Evolutionary conservation across 2,329 filamentous ascomycete species (phyloP).

Genomic region (Diatrype stigma): DNA sequence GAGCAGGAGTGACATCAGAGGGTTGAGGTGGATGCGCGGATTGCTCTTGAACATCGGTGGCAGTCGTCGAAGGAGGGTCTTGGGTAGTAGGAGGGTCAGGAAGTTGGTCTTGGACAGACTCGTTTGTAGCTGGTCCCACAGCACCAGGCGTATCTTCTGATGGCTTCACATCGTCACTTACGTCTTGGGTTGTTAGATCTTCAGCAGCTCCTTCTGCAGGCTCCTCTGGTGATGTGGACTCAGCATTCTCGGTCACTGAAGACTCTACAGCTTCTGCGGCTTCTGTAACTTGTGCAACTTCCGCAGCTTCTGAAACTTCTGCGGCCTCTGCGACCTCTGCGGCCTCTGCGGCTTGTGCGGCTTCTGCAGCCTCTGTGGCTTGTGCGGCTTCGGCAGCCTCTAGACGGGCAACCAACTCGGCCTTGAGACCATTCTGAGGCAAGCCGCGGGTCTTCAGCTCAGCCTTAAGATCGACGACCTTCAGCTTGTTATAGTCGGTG

Average conservation of each 20-base stretch:
- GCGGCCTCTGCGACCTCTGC: neutral
- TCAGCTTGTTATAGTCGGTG: conserved; percentile 55
- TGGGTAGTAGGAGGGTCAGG: conserved; percentile 16
- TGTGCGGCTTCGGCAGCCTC: conserved; percentile 29
- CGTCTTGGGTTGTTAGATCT: neutral
- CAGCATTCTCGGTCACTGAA: conserved; percentile 4
- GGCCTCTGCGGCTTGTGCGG: conserved; percentile 5
- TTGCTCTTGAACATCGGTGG: conserved; percentile 9
- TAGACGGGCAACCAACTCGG: conserved; percentile 66
- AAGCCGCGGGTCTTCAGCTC: conserved; percentile 72
- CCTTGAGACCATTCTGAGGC: conserved; percentile 64
- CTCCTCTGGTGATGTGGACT: conserved; percentile 5
- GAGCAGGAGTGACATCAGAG: conserved; percentile 19
- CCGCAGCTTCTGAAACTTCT: conserved; percentile 4
- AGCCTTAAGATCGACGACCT: conserved; percentile 70
- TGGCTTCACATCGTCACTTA: neutral
- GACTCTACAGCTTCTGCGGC: conserved; percentile 5
- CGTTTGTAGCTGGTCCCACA: neutral
- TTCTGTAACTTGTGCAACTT: conserved; percentile 7
- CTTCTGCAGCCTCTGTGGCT: conserved; percentile 5
- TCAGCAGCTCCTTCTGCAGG: neutral
- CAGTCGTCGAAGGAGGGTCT: conserved; percentile 16
- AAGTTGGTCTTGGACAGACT: conserved; percentile 2
- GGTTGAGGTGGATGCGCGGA: conserved; percentile 3
- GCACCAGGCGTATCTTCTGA: neutral